Conservation (phyloP, 306 rosid genomes). For the apple (Malus domestica) region ASM211411v1 NC_041791.1:34959001-34959500, state of each 20-base stretch:
- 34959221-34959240: background rate
- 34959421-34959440: background rate
- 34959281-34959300: slow-evolving; percentile 6
- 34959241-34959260: slow-evolving; percentile 10
- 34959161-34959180: slow-evolving; percentile 24
- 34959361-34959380: slow-evolving; percentile 15
- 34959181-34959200: slow-evolving; percentile 4
- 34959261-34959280: slow-evolving; percentile 13
- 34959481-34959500: background rate
- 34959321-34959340: slow-evolving; percentile 6
- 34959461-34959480: background rate
- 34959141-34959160: slow-evolving; percentile 22
- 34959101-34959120: slow-evolving; percentile 11
- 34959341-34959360: slow-evolving; percentile 1
- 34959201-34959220: slow-evolving; percentile 19
- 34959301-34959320: background rate
- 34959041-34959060: background rate
- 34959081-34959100: background rate
- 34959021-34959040: background rate
- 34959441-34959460: background rate
- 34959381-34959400: slow-evolving; percentile 14
- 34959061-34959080: background rate
- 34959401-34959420: background rate
- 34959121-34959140: slow-evolving; percentile 10
- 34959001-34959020: background rate